Evolutionary conservation across 2,329 filamentous ascomycete genomes (phyloP).

Genomic region (Raffaelea arxii): DNA sequence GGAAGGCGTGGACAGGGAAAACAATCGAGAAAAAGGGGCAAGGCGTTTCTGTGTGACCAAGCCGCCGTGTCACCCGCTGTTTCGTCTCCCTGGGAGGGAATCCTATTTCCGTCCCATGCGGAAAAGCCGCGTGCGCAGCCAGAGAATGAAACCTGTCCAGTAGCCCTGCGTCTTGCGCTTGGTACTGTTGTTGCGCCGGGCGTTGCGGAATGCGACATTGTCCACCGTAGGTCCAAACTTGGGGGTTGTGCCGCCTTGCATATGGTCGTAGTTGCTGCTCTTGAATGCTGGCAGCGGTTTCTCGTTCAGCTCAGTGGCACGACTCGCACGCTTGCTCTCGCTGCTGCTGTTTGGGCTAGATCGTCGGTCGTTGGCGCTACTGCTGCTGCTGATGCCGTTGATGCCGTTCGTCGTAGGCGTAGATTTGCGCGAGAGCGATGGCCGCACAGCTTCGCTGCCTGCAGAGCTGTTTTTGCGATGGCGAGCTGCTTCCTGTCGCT

Average conservation of each 20-base stretch:
- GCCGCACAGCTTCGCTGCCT: constrained; percentile 12
- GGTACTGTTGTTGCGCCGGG: constrained; percentile 33
- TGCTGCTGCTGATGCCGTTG: background rate
- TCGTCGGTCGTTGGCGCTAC: background rate
- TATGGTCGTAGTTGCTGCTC: constrained; percentile 36
- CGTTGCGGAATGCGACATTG: constrained; percentile 33
- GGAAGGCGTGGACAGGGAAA: background rate
- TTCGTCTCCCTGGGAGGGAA: background rate
- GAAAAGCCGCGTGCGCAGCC: constrained; percentile 50
- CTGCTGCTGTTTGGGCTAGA: constrained; percentile 8
- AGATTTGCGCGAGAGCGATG: constrained; percentile 14
- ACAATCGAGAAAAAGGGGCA: background rate
- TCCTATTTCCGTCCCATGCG: constrained; percentile 11
- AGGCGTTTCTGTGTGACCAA: no score
- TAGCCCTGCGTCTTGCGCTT: constrained; percentile 52
- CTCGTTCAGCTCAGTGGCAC: constrained; percentile 19
- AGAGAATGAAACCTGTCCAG: constrained; percentile 55
- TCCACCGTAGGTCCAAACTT: constrained; percentile 27
- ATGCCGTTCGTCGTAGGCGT: constrained; percentile 11
- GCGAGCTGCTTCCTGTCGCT: constrained; percentile 31
- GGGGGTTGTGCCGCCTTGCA: constrained; percentile 21
- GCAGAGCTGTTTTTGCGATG: constrained; percentile 27
- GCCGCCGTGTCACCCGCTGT: background rate
- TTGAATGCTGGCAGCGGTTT: constrained; percentile 33
- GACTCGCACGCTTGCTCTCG: constrained; percentile 4